Base-by-base conservation (phyloP, 2,329 filamentous ascomycete species). In the Fusarium sp. region DNA sequence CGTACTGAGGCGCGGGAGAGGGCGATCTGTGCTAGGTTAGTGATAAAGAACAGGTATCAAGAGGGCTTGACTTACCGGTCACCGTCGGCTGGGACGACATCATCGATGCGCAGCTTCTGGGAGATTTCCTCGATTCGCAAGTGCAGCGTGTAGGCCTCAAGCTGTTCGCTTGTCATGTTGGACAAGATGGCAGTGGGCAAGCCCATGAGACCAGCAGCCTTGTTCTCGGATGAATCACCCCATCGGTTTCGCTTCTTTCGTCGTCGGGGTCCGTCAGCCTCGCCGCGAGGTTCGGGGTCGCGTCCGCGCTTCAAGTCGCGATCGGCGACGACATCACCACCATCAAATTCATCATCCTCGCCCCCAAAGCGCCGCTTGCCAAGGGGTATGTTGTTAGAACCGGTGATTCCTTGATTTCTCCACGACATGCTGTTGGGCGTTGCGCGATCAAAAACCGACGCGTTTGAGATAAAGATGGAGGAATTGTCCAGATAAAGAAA, bases 161-260 rank as follows among this genome's bases (percentile, higher is more conserved):
- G 89, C 86, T 99, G 96, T 82, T 99, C 96, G 78, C 92, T 95
- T 58, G 96, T 99, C 94, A 99, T 99, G 82, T 95, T 95, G 68
- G 95, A 94, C 81, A 95, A 91, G 80, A 99, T 98, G 77, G 95
- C 94, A 17, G 96, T 99, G 28, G 96, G 94, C 73, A 99, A 87
- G 60, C 96, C 96, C 95, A 99, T 98, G 67, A 99, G 87, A 71
- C 96, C 96, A 60, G 96, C 96, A 63, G 96, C 96, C 87, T 99
- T 99, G 85, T 99, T 99, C 83, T 99, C 96, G 57, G 94, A 92
- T 66, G 93, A 93, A 82, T 98, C 95, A 72, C 96, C 96, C 96
- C 96, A 99, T 79, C 96, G 91, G 81, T 99, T 99, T 80, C 95
- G 92, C 91, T 98, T 98, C 90, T 97, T 98, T 81, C 96, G 93